Conservation (phyloP, 2,329 filamentous ascomycete species). For the Microdochium trichocladiopsis region DNA sequence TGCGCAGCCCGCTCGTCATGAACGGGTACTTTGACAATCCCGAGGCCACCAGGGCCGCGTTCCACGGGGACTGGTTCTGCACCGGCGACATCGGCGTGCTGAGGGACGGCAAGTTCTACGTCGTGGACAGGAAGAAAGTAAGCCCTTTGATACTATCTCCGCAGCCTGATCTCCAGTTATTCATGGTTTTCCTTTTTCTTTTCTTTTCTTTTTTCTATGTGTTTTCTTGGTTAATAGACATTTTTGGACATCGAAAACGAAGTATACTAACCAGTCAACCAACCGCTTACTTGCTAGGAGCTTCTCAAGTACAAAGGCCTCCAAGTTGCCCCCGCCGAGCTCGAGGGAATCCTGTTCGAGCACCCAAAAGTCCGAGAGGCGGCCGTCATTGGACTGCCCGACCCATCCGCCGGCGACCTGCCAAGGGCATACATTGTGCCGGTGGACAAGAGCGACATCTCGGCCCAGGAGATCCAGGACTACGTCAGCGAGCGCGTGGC, state of each 20-base stretch:
- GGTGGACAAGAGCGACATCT: not conserved
- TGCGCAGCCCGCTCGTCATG: conserved; percentile 65
- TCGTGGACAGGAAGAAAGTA: conserved; percentile 72
- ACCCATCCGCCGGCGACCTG: conserved; percentile 46
- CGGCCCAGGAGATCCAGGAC: conserved; percentile 9
- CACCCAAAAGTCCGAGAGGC: conserved; percentile 43
- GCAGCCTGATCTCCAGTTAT: too few relatives aligned
- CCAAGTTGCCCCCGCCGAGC: conserved; percentile 60
- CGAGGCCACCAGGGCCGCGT: conserved; percentile 54
- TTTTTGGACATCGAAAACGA: not conserved
- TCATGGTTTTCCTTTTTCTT: not conserved
- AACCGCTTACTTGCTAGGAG: conserved; percentile 45
- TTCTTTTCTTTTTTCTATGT: too few relatives aligned
- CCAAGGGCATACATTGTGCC: conserved; percentile 38
- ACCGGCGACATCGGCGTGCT: conserved; percentile 74
- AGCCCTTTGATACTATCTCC: too few relatives aligned
- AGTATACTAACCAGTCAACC: not conserved
- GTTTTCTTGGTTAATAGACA: not conserved
- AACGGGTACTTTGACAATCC: conserved; percentile 66
- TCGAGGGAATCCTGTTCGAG: conserved; percentile 39
- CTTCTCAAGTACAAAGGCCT: conserved; percentile 55
- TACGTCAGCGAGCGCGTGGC: conserved; percentile 17
- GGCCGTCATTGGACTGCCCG: conserved; percentile 53
- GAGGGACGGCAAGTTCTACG: conserved; percentile 63
- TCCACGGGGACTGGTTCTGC: conserved; percentile 60